A percentile compares a stretch with the other conserved stretches of the same genome.
These are phyloP conservation scores for Hyphodiscus hymeniophilus DNA, from an alignment of 495 filamentous ascomycete species.

Conservation along the genomic window DNA sequence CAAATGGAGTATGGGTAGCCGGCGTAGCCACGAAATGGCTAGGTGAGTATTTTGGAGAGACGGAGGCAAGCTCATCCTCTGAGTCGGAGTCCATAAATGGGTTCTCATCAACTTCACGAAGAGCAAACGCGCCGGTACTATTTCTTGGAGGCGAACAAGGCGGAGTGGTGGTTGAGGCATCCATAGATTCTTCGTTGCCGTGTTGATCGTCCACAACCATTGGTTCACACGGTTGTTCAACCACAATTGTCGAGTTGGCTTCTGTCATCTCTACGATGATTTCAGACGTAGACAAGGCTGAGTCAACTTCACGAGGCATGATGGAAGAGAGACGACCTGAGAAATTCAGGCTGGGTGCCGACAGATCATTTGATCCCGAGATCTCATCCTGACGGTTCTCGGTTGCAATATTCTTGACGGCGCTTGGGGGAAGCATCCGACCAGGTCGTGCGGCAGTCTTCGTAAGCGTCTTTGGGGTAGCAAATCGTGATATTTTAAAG, in stretches of 20 bases:
- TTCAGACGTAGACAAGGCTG: slow-evolving; percentile 22
- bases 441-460: slow-evolving; percentile 16
- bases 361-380: not conserved
- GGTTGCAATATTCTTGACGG: not conserved
- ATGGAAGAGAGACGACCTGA: slow-evolving; percentile 44
- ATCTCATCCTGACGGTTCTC: not conserved
- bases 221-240: not conserved
- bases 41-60: slow-evolving; percentile 12
- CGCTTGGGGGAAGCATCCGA: slow-evolving; percentile 12
- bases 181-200: slow-evolving; percentile 24
- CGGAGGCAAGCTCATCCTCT: slow-evolving; percentile 43
- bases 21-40: slow-evolving; percentile 10
- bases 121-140: slow-evolving; percentile 23
- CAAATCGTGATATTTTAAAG: slow-evolving; percentile 21
- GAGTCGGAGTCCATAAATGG: slow-evolving; percentile 40
- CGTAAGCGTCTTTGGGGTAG: slow-evolving; percentile 19
- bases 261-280: slow-evolving; percentile 4
- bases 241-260: not conserved
- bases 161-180: slow-evolving; percentile 22
- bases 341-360: slow-evolving; percentile 24
- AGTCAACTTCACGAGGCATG: slow-evolving; percentile 39
- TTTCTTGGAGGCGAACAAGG: slow-evolving; percentile 25
- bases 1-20: slow-evolving; percentile 11
- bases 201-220: slow-evolving; percentile 16
- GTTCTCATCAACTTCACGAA: slow-evolving; percentile 30